Evolutionary conservation across 2,329 filamentous ascomycete species (phyloP).

Genomic region (Leptodontidium sp.): DNA sequence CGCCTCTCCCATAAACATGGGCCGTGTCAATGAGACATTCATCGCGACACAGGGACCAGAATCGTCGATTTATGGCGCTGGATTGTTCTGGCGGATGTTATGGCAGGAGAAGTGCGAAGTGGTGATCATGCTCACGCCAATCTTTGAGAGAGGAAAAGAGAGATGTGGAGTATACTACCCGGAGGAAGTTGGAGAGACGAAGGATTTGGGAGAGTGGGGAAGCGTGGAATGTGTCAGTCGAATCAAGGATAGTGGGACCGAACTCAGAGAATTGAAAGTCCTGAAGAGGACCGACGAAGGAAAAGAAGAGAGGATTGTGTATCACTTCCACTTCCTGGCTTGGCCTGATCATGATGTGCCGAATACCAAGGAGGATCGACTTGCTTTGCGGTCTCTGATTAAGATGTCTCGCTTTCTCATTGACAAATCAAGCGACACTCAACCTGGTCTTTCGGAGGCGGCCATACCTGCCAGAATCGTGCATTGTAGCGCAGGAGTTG

Average conservation of each 20-base stretch:
- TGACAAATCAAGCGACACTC: background rate
- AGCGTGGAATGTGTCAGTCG: conserved; percentile 25
- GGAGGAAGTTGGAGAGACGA: conserved; percentile 22
- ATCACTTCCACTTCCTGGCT: conserved; percentile 33
- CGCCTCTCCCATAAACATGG: background rate
- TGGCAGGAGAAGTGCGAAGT: conserved; percentile 24
- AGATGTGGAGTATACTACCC: conserved; percentile 35
- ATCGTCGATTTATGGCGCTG: background rate
- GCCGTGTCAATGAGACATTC: no score
- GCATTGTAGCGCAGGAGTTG: conserved; percentile 94
- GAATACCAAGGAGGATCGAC: conserved; percentile 26
- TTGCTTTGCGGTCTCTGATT: conserved; percentile 21
- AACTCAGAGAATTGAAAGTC: conserved; percentile 28
- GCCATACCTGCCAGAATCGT: conserved; percentile 60
- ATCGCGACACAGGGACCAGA: no score
- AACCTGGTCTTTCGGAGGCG: background rate
- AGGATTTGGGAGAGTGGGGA: conserved; percentile 26
- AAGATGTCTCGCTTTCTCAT: conserved; percentile 1
- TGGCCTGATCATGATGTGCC: conserved; percentile 37
- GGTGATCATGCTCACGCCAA: conserved; percentile 34
- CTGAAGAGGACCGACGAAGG: background rate
- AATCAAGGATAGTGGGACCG: conserved; percentile 19
- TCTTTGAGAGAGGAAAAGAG: conserved; percentile 28
- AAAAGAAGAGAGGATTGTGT: conserved; percentile 24
- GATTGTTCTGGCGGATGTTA: conserved; percentile 25